Evolutionary conservation across 257 asterid species (phyloP).

Genomic region (Plantago major): DNA sequence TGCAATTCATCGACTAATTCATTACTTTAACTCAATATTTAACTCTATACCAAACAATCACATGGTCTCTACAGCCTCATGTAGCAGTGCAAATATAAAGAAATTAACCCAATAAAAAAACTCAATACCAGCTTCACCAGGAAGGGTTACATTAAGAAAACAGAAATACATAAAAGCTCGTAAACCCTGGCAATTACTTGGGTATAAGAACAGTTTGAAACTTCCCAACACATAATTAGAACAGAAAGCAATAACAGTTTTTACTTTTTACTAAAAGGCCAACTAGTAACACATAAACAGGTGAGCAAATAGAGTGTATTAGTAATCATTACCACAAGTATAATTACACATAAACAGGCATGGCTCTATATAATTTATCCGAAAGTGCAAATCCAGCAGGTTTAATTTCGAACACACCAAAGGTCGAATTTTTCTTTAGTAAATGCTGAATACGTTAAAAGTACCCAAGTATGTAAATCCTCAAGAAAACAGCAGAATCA

Average conservation of each 20-base stretch:
- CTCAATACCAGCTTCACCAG: not conserved
- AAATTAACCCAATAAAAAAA: not conserved
- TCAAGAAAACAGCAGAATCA: constrained; percentile 54
- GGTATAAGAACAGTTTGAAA: constrained; percentile 14
- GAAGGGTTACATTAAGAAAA: not conserved
- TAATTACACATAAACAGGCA: too few species aligned
- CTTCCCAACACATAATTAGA: not conserved
- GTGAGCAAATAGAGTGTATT: not conserved
- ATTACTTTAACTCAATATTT: too few species aligned
- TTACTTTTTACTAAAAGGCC: not conserved
- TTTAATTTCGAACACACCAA: not conserved
- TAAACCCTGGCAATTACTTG: not conserved
- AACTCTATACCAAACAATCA: too few species aligned
- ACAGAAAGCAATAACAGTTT: not conserved
- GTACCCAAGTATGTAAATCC: constrained; percentile 46
- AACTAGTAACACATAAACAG: not conserved
- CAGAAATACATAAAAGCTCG: not conserved
- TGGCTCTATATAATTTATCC: too few species aligned
- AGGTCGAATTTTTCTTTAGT: not conserved
- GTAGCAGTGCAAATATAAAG: not conserved
- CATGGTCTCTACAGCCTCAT: not conserved
- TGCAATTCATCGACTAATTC: too few species aligned
- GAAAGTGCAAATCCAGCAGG: too few species aligned
- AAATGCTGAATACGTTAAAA: not conserved
- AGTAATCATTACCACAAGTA: too few species aligned